A percentile compares a stretch with the other conserved stretches of the same genome.
phyloP scores from a whole-genome alignment of 2,329 filamentous ascomycete genomes.

The Botrytis fragariae region DNA sequence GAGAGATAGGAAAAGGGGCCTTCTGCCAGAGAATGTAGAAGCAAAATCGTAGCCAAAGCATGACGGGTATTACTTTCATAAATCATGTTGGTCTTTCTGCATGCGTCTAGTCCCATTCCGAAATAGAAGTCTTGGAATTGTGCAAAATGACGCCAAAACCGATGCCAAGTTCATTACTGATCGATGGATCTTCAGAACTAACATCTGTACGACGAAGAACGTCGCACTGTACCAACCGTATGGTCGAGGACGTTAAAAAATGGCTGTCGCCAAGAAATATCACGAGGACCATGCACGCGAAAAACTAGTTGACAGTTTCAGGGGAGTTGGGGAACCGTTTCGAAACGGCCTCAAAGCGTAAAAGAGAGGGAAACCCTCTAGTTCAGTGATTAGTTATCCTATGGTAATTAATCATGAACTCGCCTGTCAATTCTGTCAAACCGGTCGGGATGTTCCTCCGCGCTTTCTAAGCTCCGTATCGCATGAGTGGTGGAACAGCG shows the following conservation, averaged over 20 bases:
- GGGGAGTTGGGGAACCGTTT: conserved; percentile 8
- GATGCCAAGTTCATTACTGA: conserved; percentile 15
- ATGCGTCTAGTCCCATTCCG: neutral
- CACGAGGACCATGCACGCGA: neutral
- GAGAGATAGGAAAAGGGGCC: neutral
- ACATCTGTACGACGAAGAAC: neutral
- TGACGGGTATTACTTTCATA: conserved; percentile 14
- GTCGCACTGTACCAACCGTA: neutral
- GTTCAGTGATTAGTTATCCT: neutral
- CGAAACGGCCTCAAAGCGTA: conserved; percentile 15
- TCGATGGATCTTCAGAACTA: neutral
- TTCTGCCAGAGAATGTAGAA: conserved; percentile 8
- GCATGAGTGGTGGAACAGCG: neutral
- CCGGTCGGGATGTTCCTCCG: neutral
- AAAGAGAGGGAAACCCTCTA: neutral
- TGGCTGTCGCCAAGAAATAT: conserved; percentile 2
- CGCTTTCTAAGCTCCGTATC: neutral
- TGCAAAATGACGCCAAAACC: neutral
- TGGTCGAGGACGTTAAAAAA: neutral
- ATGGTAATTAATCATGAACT: neutral
- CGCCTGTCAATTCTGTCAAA: neutral
- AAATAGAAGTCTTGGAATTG: neutral
- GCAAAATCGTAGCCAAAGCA: neutral
- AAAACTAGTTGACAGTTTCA: conserved; percentile 10
- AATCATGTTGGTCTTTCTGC: neutral